Evolutionary conservation across 2,329 filamentous ascomycete species (phyloP).

Genomic region (Talaromyces pinophilus): DNA sequence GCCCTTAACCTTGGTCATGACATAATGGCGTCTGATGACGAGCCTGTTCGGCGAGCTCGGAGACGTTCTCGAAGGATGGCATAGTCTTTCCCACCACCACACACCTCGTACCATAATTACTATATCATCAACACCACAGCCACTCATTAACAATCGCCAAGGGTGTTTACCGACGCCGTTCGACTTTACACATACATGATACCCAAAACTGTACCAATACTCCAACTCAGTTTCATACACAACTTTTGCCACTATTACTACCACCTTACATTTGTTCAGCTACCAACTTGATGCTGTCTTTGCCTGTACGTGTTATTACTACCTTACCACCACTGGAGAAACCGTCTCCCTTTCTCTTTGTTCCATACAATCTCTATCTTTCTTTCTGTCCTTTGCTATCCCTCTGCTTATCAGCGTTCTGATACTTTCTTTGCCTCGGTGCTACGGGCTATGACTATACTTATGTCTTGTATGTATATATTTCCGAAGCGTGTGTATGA

Average conservation of each 20-base stretch:
- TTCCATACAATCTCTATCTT: conserved; percentile 2
- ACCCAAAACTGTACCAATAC: conserved; percentile 16
- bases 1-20: not conserved
- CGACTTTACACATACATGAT: not conserved
- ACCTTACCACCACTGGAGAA: not conserved
- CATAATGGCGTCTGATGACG: conserved; percentile 10
- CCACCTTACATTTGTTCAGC: not conserved
- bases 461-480: conserved; percentile 12
- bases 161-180: not conserved
- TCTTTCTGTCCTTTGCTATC: conserved; percentile 9
- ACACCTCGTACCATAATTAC: not conserved
- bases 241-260: not conserved
- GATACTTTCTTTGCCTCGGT: not conserved
- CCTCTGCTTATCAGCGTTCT: conserved; percentile 3
- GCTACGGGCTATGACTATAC: conserved; percentile 14
- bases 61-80: conserved; percentile 24
- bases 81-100: conserved; percentile 1
- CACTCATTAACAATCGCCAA: not conserved
- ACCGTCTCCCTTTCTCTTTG: not conserved
- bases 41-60: conserved; percentile 23
- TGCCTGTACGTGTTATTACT: not conserved
- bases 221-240: not conserved
- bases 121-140: not conserved
- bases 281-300: not conserved
- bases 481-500: conserved; percentile 7